phyloP scores from a whole-genome alignment of 2,329 filamentous ascomycete species.

The Ilyonectria destructans region DNA sequence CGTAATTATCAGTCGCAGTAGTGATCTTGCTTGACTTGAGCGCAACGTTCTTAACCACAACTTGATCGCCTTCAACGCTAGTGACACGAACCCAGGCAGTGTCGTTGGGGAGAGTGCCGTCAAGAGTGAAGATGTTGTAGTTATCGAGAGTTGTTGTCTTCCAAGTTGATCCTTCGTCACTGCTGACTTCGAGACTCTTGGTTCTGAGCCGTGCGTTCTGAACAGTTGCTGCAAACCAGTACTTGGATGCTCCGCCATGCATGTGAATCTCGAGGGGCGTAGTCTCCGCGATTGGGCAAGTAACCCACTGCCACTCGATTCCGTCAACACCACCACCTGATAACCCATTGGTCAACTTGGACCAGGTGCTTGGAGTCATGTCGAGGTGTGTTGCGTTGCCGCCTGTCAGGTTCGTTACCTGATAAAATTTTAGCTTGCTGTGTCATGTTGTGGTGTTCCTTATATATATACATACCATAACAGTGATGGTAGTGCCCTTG shows the following conservation, averaged over 20 bases:
- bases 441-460: not conserved
- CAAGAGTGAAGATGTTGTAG: constrained; percentile 10
- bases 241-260: constrained; percentile 12
- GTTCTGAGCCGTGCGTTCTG: constrained; percentile 10
- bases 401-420: constrained; percentile 11
- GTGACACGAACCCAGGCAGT: constrained; percentile 14
- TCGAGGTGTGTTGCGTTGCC: constrained; percentile 15
- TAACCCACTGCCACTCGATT: constrained; percentile 14
- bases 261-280: constrained; percentile 12
- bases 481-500: constrained; percentile 1
- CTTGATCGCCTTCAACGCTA: not conserved
- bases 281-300: constrained; percentile 1
- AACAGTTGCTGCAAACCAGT: constrained; percentile 10
- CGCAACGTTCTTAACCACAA: constrained; percentile 7
- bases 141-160: not conserved
- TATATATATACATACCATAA: not conserved
- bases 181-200: not conserved
- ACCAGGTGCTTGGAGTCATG: constrained; percentile 13
- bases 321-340: constrained; percentile 12
- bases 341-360: constrained; percentile 9
- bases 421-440: not conserved
- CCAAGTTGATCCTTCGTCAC: constrained; percentile 4
- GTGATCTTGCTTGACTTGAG: constrained; percentile 12
- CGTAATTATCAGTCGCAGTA: not conserved
- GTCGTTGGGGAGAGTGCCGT: constrained; percentile 4